These are phyloP conservation scores for Colletotrichum siamense DNA, from an alignment of 2,329 filamentous ascomycete species.

Conservation along the genomic window DNA sequence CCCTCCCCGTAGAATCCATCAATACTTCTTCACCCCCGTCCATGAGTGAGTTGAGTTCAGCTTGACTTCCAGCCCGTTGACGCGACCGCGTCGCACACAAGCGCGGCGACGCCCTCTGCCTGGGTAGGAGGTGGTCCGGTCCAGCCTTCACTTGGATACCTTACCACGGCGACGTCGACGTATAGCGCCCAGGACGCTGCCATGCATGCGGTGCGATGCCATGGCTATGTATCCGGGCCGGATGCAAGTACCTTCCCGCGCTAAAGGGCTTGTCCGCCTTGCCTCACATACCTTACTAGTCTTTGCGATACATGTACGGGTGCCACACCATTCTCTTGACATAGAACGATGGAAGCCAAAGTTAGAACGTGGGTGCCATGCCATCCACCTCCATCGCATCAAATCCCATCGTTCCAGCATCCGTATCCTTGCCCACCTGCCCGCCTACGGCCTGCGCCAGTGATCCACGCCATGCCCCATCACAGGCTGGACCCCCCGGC, in stretches of 20 bases:
- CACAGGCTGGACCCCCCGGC: neutral
- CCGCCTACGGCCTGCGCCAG: neutral
- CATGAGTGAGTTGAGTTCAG: neutral
- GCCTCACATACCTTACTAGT: neutral
- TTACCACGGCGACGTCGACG: neutral
- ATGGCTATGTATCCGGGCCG: neutral
- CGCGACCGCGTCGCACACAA: neutral
- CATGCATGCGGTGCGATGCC: neutral
- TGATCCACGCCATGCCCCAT: slow-evolving; percentile 1
- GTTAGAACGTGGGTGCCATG: neutral
- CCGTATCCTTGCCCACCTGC: neutral
- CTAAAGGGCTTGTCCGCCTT: neutral
- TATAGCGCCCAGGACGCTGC: neutral
- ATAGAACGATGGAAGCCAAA: neutral
- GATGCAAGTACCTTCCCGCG: neutral
- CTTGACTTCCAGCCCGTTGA: neutral
- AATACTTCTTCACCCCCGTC: neutral
- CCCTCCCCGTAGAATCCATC: neutral
- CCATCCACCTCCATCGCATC: neutral
- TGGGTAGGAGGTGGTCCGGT: neutral
- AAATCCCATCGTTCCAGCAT: neutral
- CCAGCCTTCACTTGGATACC: neutral
- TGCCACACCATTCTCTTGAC: neutral
- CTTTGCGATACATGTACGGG: neutral
- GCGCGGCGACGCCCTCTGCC: neutral